Conservation (phyloP, 768 basidiomycete genomes). For the Kwoniella europaea region DNA sequence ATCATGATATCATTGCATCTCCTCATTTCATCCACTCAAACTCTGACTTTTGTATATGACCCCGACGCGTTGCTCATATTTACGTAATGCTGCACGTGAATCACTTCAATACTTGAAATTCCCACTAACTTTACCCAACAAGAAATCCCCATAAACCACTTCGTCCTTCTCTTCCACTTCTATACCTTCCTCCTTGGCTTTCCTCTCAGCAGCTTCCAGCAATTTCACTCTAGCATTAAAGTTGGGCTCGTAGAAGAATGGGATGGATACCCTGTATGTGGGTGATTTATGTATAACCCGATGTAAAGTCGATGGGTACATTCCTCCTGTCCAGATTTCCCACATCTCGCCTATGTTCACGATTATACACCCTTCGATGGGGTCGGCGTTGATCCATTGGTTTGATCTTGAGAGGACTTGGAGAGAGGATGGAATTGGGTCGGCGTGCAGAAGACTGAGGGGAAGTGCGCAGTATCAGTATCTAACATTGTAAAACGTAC, state of each 20-base stretch:
- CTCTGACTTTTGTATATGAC: not conserved
- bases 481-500: too few species aligned
- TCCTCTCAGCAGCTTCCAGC: conserved; percentile 66
- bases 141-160: conserved; percentile 71
- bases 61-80: not conserved
- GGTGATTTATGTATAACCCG: conserved; percentile 77
- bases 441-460: conserved; percentile 78
- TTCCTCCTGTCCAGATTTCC: conserved; percentile 83
- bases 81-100: not conserved
- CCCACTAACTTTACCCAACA: conserved; percentile 14
- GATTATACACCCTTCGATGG: conserved; percentile 79
- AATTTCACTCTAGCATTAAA: conserved; percentile 74
- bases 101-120: conserved; percentile 17
- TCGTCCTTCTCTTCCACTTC: conserved; percentile 53
- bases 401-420: conserved; percentile 71
- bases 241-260: conserved; percentile 94
- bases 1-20: not conserved
- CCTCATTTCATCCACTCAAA: not conserved
- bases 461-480: too few species aligned
- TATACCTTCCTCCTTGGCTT: conserved; percentile 56
- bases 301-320: conserved; percentile 88
- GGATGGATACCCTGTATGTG: conserved; percentile 82
- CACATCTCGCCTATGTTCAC: conserved; percentile 95
- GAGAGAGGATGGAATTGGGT: conserved; percentile 76
- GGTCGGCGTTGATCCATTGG: conserved; percentile 81